Percentiles rank a stretch among this genome's conserved stretches.
Evolutionary conservation across 164 flowering plant genomes (phyloP).

Genomic region (Chloranthus sessilifolius): DNA sequence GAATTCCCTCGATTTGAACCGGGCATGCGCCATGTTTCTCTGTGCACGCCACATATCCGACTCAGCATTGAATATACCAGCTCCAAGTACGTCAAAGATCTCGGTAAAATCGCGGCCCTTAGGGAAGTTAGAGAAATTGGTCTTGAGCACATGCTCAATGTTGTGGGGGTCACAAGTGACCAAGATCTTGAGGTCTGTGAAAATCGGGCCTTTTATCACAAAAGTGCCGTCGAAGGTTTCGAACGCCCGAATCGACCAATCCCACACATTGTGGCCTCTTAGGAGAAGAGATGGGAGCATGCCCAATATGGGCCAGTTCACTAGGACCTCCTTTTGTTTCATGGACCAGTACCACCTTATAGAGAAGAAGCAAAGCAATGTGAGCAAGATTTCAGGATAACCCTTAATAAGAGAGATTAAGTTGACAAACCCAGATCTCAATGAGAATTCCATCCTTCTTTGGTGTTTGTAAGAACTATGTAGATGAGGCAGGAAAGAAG

Average conservation of each 20-base stretch:
- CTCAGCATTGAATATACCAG: slow-evolving; percentile 41
- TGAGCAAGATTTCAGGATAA: slow-evolving; percentile 7
- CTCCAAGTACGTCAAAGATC: slow-evolving; percentile 40
- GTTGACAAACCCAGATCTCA: too few relatives aligned
- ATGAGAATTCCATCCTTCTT: too few relatives aligned
- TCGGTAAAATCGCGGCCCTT: slow-evolving; percentile 31
- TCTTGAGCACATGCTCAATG: slow-evolving; percentile 25
- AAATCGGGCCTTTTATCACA: slow-evolving; percentile 20
- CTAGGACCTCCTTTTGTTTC: not conserved
- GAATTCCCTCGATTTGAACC: slow-evolving; percentile 3
- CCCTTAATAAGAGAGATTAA: too few relatives aligned
- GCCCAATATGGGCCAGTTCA: slow-evolving; percentile 18
- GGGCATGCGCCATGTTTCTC: slow-evolving; percentile 11
- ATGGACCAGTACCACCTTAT: not conserved
- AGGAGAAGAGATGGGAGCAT: slow-evolving; percentile 17
- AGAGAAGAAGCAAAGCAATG: slow-evolving; percentile 4
- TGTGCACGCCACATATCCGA: slow-evolving; percentile 10
- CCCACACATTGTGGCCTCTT: slow-evolving; percentile 14
- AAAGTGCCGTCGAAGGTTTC: slow-evolving; percentile 11
- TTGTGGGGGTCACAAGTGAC: slow-evolving; percentile 29
- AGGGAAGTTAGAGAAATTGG: slow-evolving; percentile 29
- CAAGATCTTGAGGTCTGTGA: slow-evolving; percentile 18
- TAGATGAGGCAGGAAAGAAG: too few relatives aligned
- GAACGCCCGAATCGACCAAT: slow-evolving; percentile 5
- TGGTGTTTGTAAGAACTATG: too few relatives aligned